These are phyloP conservation scores for Asterophora parasitica DNA, from an alignment of 768 basidiomycete species.

Conservation along the genomic window DNA sequence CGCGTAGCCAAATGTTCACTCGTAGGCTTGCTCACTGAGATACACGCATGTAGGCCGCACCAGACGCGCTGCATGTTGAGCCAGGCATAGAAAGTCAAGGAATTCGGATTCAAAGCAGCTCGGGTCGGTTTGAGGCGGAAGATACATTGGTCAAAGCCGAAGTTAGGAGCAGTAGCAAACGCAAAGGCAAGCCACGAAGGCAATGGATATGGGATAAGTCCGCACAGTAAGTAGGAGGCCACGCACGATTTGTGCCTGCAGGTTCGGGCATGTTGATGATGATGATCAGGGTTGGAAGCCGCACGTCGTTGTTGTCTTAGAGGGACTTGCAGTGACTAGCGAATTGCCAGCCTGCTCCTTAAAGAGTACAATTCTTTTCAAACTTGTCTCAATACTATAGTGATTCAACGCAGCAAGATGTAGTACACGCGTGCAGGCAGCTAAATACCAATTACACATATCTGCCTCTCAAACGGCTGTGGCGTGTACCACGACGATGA, in stretches of 20 bases:
- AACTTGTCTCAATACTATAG: too few species aligned
- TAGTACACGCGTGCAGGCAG: too few species aligned
- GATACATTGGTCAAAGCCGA: slow-evolving; percentile 2
- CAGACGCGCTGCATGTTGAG: slow-evolving; percentile 6
- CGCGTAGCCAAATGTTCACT: not conserved
- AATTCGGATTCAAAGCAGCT: not conserved
- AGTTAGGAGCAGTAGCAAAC: not conserved
- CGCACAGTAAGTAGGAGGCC: not conserved
- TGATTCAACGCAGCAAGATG: too few species aligned
- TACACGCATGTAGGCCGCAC: not conserved
- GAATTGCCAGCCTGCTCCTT: too few species aligned
- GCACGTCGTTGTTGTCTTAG: too few species aligned
- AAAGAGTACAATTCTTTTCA: too few species aligned
- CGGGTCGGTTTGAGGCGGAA: not conserved
- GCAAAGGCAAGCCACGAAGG: not conserved
- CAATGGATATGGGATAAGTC: not conserved
- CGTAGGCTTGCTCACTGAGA: slow-evolving; percentile 4
- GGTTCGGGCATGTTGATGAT: slow-evolving; percentile 7
- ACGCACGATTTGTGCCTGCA: slow-evolving; percentile 7
- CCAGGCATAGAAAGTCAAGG: slow-evolving; percentile 1
- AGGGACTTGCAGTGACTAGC: too few species aligned
- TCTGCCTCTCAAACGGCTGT: too few species aligned
- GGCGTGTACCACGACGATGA: too few species aligned
- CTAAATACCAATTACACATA: too few species aligned
- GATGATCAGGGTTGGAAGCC: too few species aligned